These are phyloP conservation scores for Spatholobus suberectus DNA, from an alignment of 306 rosid genomes.

Conservation along the genomic window DNA sequence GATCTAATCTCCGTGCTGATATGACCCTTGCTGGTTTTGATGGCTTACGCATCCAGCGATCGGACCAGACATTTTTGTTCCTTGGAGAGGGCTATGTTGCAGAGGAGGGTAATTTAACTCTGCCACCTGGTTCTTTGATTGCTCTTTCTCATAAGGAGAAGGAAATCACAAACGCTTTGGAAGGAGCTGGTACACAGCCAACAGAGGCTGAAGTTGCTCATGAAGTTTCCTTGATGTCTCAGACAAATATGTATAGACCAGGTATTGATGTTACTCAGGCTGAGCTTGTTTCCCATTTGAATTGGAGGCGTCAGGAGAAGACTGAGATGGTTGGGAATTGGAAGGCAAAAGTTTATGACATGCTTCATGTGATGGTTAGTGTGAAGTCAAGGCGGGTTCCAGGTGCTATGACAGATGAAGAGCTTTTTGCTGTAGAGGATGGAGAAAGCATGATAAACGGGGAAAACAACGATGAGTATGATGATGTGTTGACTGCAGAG, in stretches of 20 bases:
- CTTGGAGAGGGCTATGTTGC: conserved; percentile 94
- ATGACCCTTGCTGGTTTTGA: conserved; percentile 99
- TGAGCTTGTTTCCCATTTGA: conserved; percentile 90
- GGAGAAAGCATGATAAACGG: conserved; percentile 83
- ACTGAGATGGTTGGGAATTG: conserved; percentile 96
- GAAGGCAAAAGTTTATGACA: conserved; percentile 97
- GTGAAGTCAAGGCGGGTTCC: conserved; percentile 98
- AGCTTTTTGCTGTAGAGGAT: conserved; percentile 88
- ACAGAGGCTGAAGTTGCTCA: conserved; percentile 95
- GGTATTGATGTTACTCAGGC: conserved; percentile 99
- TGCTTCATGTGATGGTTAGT: conserved; percentile 98
- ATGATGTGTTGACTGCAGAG: conserved; percentile 94
- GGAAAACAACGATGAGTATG: conserved; percentile 84
- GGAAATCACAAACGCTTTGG: conserved; percentile 97
- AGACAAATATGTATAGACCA: conserved; percentile 96
- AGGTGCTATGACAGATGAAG: conserved; percentile 99
- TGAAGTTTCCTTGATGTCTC: conserved; percentile 96
- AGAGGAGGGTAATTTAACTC: conserved; percentile 73
- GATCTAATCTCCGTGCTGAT: conserved; percentile 98
- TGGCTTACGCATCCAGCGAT: conserved; percentile 93
- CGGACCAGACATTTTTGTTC: conserved; percentile 96
- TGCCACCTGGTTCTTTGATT: conserved; percentile 89
- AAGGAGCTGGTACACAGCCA: conserved; percentile 96
- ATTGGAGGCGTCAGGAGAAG: conserved; percentile 99
- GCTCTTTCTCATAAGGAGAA: conserved; percentile 96